phyloP scores from a whole-genome alignment of 768 basidiomycete genomes.

The Podaxis sp. region DNA sequence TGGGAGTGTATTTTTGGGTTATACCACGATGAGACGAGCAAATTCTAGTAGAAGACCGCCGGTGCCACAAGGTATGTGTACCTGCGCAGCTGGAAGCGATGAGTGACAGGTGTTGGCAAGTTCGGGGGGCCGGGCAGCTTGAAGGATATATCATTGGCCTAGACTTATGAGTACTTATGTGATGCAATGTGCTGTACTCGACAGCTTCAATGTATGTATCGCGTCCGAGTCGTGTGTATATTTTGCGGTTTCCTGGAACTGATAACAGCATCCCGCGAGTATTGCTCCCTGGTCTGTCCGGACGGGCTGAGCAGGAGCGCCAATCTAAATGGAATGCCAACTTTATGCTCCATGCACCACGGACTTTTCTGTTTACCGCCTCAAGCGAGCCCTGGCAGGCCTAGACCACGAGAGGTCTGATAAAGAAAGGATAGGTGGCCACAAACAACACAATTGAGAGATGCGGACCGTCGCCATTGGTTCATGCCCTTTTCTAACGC shows the following conservation, averaged over 20 bases:
- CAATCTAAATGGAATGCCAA: background rate
- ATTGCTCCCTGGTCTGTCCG: background rate
- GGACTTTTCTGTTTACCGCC: background rate
- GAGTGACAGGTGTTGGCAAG: background rate
- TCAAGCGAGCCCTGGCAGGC: background rate
- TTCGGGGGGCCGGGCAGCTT: background rate
- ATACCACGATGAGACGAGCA: background rate
- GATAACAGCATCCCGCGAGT: background rate
- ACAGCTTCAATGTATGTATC: background rate
- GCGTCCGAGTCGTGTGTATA: background rate
- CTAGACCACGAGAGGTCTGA: background rate
- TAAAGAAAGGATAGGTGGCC: background rate
- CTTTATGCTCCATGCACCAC: background rate
- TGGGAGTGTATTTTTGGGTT: background rate
- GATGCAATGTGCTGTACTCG: background rate
- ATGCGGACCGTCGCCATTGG: background rate
- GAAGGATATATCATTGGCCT: background rate
- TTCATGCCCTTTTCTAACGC: background rate
- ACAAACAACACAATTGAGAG: background rate
- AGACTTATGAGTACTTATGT: background rate
- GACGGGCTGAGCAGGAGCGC: background rate
- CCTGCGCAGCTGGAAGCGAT: background rate
- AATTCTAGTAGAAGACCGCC: background rate
- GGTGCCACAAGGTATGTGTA: background rate
- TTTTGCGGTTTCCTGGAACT: background rate